Conservation (phyloP, 306 rosid genomes). For the Adenanthera pavonina region DNA sequence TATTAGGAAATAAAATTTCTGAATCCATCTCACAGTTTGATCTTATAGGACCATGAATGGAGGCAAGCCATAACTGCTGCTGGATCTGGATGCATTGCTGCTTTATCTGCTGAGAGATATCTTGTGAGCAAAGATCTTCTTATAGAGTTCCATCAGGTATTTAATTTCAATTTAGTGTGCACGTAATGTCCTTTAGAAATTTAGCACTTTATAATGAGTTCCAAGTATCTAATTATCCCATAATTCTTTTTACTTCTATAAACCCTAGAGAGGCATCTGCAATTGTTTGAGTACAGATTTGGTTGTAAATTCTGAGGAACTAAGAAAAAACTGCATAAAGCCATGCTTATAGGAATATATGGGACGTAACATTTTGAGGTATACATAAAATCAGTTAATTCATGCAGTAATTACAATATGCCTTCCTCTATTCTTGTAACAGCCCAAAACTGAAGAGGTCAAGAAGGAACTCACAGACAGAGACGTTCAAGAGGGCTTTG, state of each 20-base stretch:
- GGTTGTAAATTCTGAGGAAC: background rate
- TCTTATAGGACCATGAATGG: conserved; percentile 70
- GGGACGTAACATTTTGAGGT: background rate
- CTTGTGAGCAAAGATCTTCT: conserved; percentile 63
- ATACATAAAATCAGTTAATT: background rate
- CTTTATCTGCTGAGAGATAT: conserved; percentile 80
- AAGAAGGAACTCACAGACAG: conserved; percentile 66
- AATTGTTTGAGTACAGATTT: background rate
- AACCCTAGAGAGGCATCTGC: background rate
- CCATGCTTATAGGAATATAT: background rate
- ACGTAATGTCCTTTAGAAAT: background rate
- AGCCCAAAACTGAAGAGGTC: conserved; percentile 70
- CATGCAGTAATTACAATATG: background rate
- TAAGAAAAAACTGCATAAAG: background rate
- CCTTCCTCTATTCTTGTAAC: conserved; percentile 28
- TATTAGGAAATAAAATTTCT: background rate
- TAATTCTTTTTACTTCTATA: background rate
- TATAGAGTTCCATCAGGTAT: conserved; percentile 81
- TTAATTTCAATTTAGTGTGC: background rate
- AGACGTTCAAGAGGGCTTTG: conserved; percentile 77
- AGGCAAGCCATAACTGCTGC: conserved; percentile 82
- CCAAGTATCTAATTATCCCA: background rate
- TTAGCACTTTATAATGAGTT: background rate
- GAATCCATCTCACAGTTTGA: conserved; percentile 22
- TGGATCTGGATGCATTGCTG: conserved; percentile 78